Evolutionary conservation across 805 yeast species (phyloP).

Genomic region (Barnettozyma vustinii): DNA sequence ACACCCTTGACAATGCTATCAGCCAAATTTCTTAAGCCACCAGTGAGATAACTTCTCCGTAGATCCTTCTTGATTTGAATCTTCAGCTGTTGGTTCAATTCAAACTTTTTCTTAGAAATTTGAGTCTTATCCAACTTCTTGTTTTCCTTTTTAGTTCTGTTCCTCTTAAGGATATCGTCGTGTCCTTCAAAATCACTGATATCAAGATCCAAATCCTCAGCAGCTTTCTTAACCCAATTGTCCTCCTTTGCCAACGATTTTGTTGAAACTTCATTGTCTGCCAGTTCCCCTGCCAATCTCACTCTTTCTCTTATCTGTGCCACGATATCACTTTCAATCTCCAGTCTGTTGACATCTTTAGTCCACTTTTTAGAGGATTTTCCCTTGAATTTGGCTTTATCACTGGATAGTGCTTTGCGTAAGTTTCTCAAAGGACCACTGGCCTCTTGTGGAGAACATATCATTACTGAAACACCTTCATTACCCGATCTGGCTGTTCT

Average conservation of each 20-base stretch:
- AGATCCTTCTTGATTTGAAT: constrained; percentile 55
- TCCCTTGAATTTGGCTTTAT: constrained; percentile 24
- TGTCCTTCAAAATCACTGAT: constrained; percentile 58
- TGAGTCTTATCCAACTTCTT: constrained; percentile 51
- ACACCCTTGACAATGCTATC: constrained; percentile 65
- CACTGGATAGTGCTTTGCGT: constrained; percentile 47
- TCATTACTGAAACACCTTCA: constrained; percentile 91
- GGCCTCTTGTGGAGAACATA: constrained; percentile 92
- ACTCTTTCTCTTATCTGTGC: constrained; percentile 67
- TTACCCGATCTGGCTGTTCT: constrained; percentile 95
- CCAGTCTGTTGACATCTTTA: constrained; percentile 60
- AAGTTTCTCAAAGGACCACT: constrained; percentile 80
- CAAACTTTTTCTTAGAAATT: constrained; percentile 38
- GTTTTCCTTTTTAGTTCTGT: constrained; percentile 48
- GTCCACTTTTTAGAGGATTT: constrained; percentile 39
- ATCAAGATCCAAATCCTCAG: constrained; percentile 86
- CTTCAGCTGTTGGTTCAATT: constrained; percentile 47
- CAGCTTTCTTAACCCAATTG: constrained; percentile 83
- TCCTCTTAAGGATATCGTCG: constrained; percentile 60
- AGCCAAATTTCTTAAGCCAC: constrained; percentile 74
- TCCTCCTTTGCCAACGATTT: constrained; percentile 62
- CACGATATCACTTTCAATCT: constrained; percentile 71
- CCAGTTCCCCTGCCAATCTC: constrained; percentile 62
- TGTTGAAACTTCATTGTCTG: constrained; percentile 61
- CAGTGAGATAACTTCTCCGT: constrained; percentile 71